phyloP scores from a whole-genome alignment of 2,329 filamentous ascomycete species.

The Helminthosporium solani region DNA sequence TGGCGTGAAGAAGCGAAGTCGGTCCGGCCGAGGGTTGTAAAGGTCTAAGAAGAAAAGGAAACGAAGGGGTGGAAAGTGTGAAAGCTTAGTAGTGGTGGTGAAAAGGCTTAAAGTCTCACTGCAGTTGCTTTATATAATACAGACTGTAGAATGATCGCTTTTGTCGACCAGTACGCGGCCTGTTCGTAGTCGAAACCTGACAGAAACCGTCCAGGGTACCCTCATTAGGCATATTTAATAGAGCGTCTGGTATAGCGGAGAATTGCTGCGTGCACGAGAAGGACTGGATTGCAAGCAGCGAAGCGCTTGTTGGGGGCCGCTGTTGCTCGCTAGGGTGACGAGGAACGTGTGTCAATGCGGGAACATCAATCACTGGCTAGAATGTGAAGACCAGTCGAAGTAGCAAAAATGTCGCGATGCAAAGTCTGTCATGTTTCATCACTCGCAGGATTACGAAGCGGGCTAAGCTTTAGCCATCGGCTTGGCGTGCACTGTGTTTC shows the following conservation, averaged over 20 bases:
- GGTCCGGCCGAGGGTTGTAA: not conserved
- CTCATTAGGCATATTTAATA: slow-evolving; percentile 1
- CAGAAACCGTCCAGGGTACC: slow-evolving; percentile 11
- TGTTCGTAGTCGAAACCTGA: slow-evolving; percentile 19
- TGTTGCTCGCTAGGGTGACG: slow-evolving; percentile 4
- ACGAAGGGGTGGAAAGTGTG: not conserved
- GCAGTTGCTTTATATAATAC: slow-evolving; percentile 2
- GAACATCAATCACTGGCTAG: slow-evolving; percentile 4
- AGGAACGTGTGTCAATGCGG: slow-evolving; percentile 4
- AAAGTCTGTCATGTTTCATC: slow-evolving; percentile 28
- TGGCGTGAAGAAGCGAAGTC: slow-evolving; percentile 2
- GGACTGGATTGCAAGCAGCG: not conserved
- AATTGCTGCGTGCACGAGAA: not conserved
- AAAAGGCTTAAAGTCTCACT: slow-evolving; percentile 3
- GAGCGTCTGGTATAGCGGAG: not conserved
- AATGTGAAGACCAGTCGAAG: slow-evolving; percentile 1
- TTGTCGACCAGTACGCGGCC: slow-evolving; percentile 20
- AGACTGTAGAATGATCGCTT: slow-evolving; percentile 1
- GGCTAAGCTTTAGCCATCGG: slow-evolving; percentile 18
- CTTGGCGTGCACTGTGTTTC: slow-evolving; percentile 24
- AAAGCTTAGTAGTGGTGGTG: not conserved
- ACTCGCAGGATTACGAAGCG: slow-evolving; percentile 11
- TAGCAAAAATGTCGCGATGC: slow-evolving; percentile 1
- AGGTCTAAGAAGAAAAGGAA: not conserved
- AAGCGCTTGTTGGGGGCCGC: not conserved